Evolutionary conservation across 352 stramenopile species (phyloP).

Genomic region (Peronospora destructor): DNA sequence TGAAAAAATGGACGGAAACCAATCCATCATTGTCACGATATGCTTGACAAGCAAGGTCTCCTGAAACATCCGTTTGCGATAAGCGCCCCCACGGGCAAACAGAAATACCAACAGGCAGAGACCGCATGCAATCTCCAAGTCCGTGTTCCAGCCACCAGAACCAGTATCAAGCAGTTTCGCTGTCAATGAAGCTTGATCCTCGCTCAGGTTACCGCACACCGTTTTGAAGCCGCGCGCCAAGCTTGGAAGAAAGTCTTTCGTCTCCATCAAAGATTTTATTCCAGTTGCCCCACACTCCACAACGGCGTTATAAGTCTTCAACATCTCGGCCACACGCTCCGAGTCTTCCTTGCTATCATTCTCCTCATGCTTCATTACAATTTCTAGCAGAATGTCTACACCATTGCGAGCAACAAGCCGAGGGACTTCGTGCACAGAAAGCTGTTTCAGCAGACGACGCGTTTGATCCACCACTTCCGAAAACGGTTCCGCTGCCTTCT

Average conservation of each 20-base stretch:
- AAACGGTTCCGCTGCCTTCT: constrained; percentile 20
- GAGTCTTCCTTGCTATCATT: constrained; percentile 9
- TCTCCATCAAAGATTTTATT: constrained; percentile 46
- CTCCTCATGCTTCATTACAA: constrained; percentile 22
- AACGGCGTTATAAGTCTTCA: constrained; percentile 63
- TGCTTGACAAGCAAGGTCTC: constrained; percentile 21
- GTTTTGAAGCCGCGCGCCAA: constrained; percentile 31
- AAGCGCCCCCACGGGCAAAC: constrained; percentile 28
- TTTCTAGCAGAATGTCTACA: constrained; percentile 51
- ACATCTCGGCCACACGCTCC: constrained; percentile 35
- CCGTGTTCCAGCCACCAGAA: constrained; percentile 21
- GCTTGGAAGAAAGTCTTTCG: constrained; percentile 35
- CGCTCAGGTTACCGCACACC: constrained; percentile 19
- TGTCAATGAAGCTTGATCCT: constrained; percentile 15
- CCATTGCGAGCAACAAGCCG: constrained; percentile 57
- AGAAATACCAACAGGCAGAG: constrained; percentile 51
- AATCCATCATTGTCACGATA: constrained; percentile 34
- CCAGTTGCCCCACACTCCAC: constrained; percentile 38
- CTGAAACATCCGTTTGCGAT: constrained; percentile 46
- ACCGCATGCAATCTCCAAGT: constrained; percentile 43
- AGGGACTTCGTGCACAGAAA: constrained; percentile 59
- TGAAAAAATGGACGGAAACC: constrained; percentile 42
- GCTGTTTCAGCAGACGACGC: constrained; percentile 42
- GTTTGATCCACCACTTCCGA: constrained; percentile 27
- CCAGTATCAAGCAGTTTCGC: constrained; percentile 16